phyloP scores from a whole-genome alignment of 208 protist species.

The Kentomonas sorsogonicus region DNA sequence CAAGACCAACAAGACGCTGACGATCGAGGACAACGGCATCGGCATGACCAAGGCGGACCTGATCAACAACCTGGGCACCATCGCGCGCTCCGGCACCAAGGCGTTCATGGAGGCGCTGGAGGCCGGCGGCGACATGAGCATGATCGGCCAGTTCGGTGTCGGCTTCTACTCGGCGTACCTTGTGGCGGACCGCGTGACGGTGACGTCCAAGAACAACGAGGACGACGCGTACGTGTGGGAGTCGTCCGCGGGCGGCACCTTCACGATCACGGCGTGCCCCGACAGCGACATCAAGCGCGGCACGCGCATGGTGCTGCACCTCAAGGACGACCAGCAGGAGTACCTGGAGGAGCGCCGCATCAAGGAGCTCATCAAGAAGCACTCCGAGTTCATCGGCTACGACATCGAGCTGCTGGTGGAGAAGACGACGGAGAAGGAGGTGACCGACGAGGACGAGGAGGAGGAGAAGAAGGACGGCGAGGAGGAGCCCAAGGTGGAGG shows the following conservation, averaged over 20 bases:
- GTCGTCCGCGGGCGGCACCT: slow-evolving; percentile 95
- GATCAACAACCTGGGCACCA: slow-evolving; percentile 98
- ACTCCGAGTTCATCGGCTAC: slow-evolving; percentile 99
- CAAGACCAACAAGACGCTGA: slow-evolving; percentile 94
- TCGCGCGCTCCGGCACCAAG: slow-evolving; percentile 98
- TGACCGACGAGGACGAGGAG: slow-evolving; percentile 92
- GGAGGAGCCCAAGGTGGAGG: slow-evolving; percentile 32
- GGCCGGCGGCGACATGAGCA: slow-evolving; percentile 95
- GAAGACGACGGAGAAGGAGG: slow-evolving; percentile 94
- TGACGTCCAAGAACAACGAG: slow-evolving; percentile 97
- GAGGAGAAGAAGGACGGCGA: slow-evolving; percentile 56
- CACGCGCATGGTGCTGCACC: slow-evolving; percentile 94
- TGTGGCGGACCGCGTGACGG: slow-evolving; percentile 95
- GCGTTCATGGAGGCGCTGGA: slow-evolving; percentile 98
- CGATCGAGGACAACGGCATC: slow-evolving; percentile 97
- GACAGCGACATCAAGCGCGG: slow-evolving; percentile 92
- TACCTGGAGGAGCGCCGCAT: slow-evolving; percentile 94
- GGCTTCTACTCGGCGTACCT: slow-evolving; percentile 99
- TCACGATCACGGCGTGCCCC: slow-evolving; percentile 90
- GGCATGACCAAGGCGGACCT: slow-evolving; percentile 99
- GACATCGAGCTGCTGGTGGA: slow-evolving; percentile 94
- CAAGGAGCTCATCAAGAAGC: slow-evolving; percentile 98
- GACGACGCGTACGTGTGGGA: slow-evolving; percentile 97
- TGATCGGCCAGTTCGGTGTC: slow-evolving; percentile 99
- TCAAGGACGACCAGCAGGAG: slow-evolving; percentile 97